These are phyloP conservation scores for Candida berthetii DNA, from an alignment of 805 yeast genomes.

Conservation along the genomic window DNA sequence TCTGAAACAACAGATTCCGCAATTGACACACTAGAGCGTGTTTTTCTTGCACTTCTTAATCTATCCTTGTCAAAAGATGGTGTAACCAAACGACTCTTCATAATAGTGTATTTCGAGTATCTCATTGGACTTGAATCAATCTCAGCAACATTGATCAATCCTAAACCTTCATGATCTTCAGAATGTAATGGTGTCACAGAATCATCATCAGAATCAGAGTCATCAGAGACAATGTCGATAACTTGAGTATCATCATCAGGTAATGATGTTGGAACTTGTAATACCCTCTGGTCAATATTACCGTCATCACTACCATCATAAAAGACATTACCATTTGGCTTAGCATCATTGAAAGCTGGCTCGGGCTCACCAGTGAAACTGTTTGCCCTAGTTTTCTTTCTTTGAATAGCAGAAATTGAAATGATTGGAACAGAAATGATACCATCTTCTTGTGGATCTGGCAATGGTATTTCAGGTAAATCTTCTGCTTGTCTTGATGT, in stretches of 20 bases:
- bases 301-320: background rate
- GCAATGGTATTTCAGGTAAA: too few species aligned
- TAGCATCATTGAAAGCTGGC: too few species aligned
- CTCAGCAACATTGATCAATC: background rate
- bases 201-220: background rate
- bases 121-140: constrained; percentile 1
- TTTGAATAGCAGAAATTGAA: too few species aligned
- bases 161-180: background rate
- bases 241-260: background rate
- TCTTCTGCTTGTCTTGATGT: too few species aligned
- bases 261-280: background rate
- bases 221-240: background rate
- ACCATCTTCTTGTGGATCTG: too few species aligned
- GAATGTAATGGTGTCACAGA: background rate
- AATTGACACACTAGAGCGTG: background rate
- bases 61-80: background rate
- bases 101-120: background rate
- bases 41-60: background rate
- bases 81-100: background rate
- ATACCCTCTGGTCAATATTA: background rate
- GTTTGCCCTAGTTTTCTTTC: too few species aligned
- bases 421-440: too few species aligned
- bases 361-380: background rate
- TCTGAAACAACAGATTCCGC: background rate
- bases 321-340: background rate